A percentile compares a stretch with the other conserved stretches of the same genome.
Evolutionary conservation across 768 basidiomycete species (phyloP).

Genomic region (Russula lepida): DNA sequence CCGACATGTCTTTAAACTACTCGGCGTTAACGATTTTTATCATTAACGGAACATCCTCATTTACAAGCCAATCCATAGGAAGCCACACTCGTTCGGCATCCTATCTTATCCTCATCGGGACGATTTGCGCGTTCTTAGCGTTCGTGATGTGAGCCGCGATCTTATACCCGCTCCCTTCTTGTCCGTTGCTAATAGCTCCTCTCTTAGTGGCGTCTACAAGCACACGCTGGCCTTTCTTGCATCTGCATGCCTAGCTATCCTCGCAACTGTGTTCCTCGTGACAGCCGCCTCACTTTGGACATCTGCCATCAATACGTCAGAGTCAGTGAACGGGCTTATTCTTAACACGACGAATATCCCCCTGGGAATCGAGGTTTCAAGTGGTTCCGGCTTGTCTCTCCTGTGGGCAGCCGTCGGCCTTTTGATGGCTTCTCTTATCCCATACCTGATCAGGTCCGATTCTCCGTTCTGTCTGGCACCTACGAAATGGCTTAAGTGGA

Average conservation of each 20-base stretch:
- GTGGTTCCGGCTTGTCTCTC: slow-evolving; percentile 55
- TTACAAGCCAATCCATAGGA: slow-evolving; percentile 53
- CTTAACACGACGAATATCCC: slow-evolving; percentile 34
- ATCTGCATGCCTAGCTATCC: slow-evolving; percentile 53
- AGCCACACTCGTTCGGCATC: slow-evolving; percentile 60
- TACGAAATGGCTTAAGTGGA: background rate
- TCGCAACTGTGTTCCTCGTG: slow-evolving; percentile 54
- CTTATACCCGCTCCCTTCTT: background rate
- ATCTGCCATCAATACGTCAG: slow-evolving; percentile 54
- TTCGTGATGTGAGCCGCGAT: slow-evolving; percentile 49
- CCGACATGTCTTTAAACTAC: slow-evolving; percentile 63
- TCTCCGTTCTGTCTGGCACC: background rate
- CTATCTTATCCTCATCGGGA: slow-evolving; percentile 66
- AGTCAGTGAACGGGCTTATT: slow-evolving; percentile 47
- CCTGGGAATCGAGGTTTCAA: slow-evolving; percentile 56
- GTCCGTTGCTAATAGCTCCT: background rate
- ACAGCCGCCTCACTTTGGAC: slow-evolving; percentile 75
- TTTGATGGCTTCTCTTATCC: slow-evolving; percentile 55
- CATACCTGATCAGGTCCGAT: slow-evolving; percentile 70
- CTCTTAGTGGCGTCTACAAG: slow-evolving; percentile 54
- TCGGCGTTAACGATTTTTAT: slow-evolving; percentile 45
- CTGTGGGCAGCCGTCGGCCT: slow-evolving; percentile 70
- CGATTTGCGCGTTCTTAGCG: slow-evolving; percentile 56
- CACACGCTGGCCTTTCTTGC: slow-evolving; percentile 57
- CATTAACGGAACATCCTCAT: slow-evolving; percentile 40